A percentile compares a stretch with the other conserved stretches of the same genome.
phyloP scores from a whole-genome alignment of 2,329 filamentous ascomycete genomes.

The Teratosphaeriaceae sp. region DNA sequence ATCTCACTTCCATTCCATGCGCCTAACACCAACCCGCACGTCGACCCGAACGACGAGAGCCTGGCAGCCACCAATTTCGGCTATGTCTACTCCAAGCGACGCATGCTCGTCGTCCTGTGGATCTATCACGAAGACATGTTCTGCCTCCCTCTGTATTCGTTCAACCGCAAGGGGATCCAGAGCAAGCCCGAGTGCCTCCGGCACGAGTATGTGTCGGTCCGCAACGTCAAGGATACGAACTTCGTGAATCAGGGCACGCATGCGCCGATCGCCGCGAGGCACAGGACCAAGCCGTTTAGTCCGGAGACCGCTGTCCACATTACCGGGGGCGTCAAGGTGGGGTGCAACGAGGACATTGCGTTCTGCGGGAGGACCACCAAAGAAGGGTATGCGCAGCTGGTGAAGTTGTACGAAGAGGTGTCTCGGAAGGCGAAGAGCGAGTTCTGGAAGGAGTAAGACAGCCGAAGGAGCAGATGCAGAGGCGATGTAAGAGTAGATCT shows the following conservation, averaged over 20 bases:
- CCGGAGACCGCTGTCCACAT: conserved; percentile 8
- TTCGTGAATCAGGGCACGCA: conserved; percentile 8
- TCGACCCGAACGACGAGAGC: conserved; percentile 4
- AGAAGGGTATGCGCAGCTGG: background rate
- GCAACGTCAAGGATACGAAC: conserved; percentile 1
- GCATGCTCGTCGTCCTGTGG: conserved; percentile 15
- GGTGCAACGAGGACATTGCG: conserved; percentile 12
- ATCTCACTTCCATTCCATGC: conserved; percentile 14
- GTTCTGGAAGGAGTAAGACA: background rate
- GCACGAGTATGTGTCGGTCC: conserved; percentile 10
- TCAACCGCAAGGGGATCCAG: conserved; percentile 2
- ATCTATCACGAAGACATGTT: conserved; percentile 9
- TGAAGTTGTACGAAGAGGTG: conserved; percentile 5
- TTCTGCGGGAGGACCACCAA: conserved; percentile 7
- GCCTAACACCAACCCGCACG: conserved; percentile 13
- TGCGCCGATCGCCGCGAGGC: conserved; percentile 1
- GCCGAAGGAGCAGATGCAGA: no score
- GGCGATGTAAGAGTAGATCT: no score
- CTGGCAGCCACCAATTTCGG: conserved; percentile 7
- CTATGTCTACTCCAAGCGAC: conserved; percentile 12
- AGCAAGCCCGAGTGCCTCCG: conserved; percentile 4
- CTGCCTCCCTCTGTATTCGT: conserved; percentile 13
- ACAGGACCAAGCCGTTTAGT: background rate
- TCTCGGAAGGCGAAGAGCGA: conserved; percentile 3
- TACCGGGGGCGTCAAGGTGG: conserved; percentile 9